phyloP scores from a whole-genome alignment of 2,329 filamentous ascomycete species.

The Pezicula carpinea region DNA sequence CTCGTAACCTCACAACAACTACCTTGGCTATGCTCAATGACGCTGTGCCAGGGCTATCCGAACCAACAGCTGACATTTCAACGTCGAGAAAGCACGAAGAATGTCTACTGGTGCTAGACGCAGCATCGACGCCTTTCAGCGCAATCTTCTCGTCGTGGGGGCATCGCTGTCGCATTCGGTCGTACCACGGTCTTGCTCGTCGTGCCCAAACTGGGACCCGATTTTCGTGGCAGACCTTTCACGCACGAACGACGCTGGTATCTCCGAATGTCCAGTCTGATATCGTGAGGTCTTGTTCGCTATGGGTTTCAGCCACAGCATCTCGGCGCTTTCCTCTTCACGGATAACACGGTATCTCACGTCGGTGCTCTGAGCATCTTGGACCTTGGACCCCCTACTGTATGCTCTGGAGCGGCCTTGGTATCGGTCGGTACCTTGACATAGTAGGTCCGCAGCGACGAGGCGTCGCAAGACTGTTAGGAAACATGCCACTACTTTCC shows the following conservation, averaged over 20 bases:
- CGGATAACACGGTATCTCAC: not conserved
- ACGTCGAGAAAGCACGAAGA: not conserved
- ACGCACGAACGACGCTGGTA: not conserved
- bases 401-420: too few species aligned
- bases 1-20: not conserved
- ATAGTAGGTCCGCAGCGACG: too few species aligned
- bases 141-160: not conserved
- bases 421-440: not conserved
- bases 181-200: not conserved
- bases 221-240: conserved; percentile 1
- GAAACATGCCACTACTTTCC: not conserved
- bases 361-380: not conserved
- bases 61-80: not conserved
- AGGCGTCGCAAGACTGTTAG: not conserved
- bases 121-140: not conserved
- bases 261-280: not conserved
- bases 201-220: not conserved
- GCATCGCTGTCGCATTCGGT: not conserved
- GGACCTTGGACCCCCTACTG: not conserved
- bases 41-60: not conserved
- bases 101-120: not conserved
- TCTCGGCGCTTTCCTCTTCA: not conserved
- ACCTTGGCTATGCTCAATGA: not conserved
- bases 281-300: not conserved
- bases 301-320: not conserved